Evolutionary conservation across 1,139 yeast genomes (phyloP), one percentile per base, ranked within the genome.

Genomic region (Taiozyma sp.): DNA sequence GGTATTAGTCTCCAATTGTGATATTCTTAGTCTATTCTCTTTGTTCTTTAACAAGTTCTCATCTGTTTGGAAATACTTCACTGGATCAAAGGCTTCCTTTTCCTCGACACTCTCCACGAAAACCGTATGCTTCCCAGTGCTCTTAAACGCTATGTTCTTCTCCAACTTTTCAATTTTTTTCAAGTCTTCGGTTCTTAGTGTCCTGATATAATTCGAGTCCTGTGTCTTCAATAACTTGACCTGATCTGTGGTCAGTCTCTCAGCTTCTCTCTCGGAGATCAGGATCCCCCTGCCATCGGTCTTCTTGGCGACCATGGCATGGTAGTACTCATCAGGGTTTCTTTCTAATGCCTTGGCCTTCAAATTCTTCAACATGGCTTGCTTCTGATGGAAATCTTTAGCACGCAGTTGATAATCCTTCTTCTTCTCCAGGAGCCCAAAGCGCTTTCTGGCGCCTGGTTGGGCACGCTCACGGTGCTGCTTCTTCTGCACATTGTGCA

Each of bases 311-410:
- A 85, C 81, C 98, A 93, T 93, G 23, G 90, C 93, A 79, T 90
- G 96, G 70, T 91, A 90, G 71, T 87, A 93, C 69, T 93, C 99
- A 76, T 93, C 98, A n/a, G 96, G 96, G 66, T 93, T 93, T 60
- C 91, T 79, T 45, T 78, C 77, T 45, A 76, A 73, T 1, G 88
- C 96, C 67, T 90, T 90, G 47, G 76, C 76, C 62, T 88, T 81
- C 56, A 93, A 77, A 1, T 86, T 78, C 69, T 87, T 87, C 50
- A 93, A 71, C 27, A 93, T 90, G 23, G 89, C 88, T 69, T 93
- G 92, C 65, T 93, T 93, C 69, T 82, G 79, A 69, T 93, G 98
- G 65, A 77, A 91, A 67, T 93, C 96, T 47, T 81, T 83, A 1
- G 98, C 96, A 69, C 99, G 81, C 47, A 90, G 79, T 62, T 80